These are phyloP conservation scores for Hypoxylon rickii DNA, from an alignment of 495 filamentous ascomycete species.

Conservation along the genomic window DNA sequence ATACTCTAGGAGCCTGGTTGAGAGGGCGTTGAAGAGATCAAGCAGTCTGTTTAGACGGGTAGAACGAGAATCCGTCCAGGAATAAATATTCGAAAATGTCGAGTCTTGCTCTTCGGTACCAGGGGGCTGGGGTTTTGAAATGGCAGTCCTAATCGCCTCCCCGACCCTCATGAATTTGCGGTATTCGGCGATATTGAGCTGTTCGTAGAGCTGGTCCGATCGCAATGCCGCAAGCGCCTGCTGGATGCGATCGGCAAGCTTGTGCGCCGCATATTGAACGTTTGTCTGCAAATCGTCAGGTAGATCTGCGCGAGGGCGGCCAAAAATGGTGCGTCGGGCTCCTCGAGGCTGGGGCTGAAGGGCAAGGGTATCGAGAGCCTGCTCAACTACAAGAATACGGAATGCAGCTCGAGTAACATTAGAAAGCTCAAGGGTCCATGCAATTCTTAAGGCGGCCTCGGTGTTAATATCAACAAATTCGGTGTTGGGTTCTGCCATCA, in stretches of 20 bases:
- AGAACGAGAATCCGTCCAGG: too few relatives aligned
- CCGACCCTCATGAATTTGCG: slow-evolving; percentile 10
- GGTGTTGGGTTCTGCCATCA: slow-evolving; percentile 45
- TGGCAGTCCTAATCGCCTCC: not conserved
- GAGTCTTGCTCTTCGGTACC: too few relatives aligned
- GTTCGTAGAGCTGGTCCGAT: slow-evolving; percentile 13
- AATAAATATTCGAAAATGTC: too few relatives aligned
- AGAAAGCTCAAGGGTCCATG: slow-evolving; percentile 41
- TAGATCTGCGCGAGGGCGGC: slow-evolving; percentile 27
- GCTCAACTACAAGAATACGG: slow-evolving; percentile 50
- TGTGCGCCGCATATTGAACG: slow-evolving; percentile 37
- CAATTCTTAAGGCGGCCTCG: slow-evolving; percentile 50
- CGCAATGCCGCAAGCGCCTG: slow-evolving; percentile 6
- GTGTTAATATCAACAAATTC: slow-evolving; percentile 53
- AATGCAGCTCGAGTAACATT: slow-evolving; percentile 45
- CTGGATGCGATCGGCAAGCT: slow-evolving; percentile 27
- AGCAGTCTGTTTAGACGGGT: not conserved
- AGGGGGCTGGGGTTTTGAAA: not conserved
- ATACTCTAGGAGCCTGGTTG: slow-evolving; percentile 18
- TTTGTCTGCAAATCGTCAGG: slow-evolving; percentile 38
- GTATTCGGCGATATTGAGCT: slow-evolving; percentile 22
- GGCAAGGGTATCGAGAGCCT: slow-evolving; percentile 34
- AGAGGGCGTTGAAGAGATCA: slow-evolving; percentile 57
- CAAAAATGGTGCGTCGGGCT: slow-evolving; percentile 24
- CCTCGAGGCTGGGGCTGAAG: not conserved